Base-by-base conservation (phyloP, 495 filamentous ascomycete species). In the Aspergillus affinis region DNA sequence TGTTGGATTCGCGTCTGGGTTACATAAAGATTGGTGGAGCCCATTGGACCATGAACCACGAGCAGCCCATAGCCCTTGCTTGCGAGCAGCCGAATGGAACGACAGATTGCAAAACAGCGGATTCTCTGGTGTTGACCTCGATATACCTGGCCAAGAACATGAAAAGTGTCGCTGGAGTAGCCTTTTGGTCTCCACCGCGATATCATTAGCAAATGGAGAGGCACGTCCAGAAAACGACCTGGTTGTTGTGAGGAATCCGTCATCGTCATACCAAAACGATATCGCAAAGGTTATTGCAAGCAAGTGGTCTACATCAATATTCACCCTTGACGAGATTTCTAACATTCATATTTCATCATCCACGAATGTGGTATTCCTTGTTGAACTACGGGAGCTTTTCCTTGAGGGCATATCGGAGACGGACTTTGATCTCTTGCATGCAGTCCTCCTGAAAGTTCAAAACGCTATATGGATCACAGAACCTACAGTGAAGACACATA, bases 151-250 rank as follows among this genome's bases (percentile, higher is more conserved):
- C 20, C 48, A 51, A 26, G 48, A 51, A 6, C 20, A 23, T 26
- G 27, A 23, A 15, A 26, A 51, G 27, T 51, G 48, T 23, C 48
- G 48, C n/a, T 51, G 27, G 20, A 51, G 48, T 51, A 51, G 48
- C 12, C 20, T 51, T 26, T 3, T 51, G 10, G 27, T 51, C 8
- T 51, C 48, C 48, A 51, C 48, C 27, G 48, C 48, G 48, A 18
- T 51, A 15, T 15, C 17, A 15, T 1, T 8, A 23, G 27, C 12
- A 23, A 23, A 26, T 23, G 48, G 20, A 26, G 20, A 6, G 17
- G 17, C 20, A 15, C 13, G 20, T 26, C 13, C 20, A 4, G 17
- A 4, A 23, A 26, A 23, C n/a, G 20, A 23, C 4, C 13, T 51
- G 26, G 1, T 51, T 23, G 20, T 51, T 20, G 48, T 51, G 20